Percentiles rank a stretch among this genome's conserved stretches.
Conservation (phyloP, 768 basidiomycete species). For the Collybia mongolica region DNA sequence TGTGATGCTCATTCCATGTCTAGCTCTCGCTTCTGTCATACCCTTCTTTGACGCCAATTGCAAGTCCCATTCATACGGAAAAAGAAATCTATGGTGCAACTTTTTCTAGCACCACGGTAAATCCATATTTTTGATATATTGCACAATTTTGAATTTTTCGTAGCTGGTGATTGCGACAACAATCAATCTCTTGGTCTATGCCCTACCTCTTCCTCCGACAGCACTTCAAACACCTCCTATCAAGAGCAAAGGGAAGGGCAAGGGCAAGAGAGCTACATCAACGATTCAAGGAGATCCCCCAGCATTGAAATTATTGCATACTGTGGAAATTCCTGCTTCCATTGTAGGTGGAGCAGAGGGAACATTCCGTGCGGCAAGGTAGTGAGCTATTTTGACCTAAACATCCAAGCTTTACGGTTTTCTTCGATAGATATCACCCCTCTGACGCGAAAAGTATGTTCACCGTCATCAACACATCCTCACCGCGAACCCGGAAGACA, state of each 20-base stretch:
- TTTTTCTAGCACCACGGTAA: slow-evolving; percentile 67
- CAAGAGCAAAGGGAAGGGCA: slow-evolving; percentile 46
- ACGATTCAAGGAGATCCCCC: slow-evolving; percentile 4
- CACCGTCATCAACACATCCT: slow-evolving; percentile 67
- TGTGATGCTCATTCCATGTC: slow-evolving; percentile 1
- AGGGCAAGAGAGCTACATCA: slow-evolving; percentile 22
- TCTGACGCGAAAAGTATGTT: slow-evolving; percentile 52
- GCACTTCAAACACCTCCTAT: slow-evolving; percentile 16
- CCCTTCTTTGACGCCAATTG: slow-evolving; percentile 52
- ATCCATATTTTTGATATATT: slow-evolving; percentile 14
- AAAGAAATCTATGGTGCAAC: slow-evolving; percentile 88
- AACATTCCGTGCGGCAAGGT: slow-evolving; percentile 67
- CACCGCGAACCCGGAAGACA: slow-evolving; percentile 53
- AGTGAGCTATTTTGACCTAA: neutral
- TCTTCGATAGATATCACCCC: slow-evolving; percentile 53
- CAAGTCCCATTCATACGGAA: slow-evolving; percentile 51
- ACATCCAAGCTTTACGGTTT: neutral
- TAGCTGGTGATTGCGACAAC: slow-evolving; percentile 72
- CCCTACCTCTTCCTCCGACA: slow-evolving; percentile 36
- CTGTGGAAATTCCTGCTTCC: slow-evolving; percentile 53
- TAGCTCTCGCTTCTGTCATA: slow-evolving; percentile 69
- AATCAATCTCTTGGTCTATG: slow-evolving; percentile 60
- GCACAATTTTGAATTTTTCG: neutral
- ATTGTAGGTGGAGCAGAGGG: slow-evolving; percentile 44
- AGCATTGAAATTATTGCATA: slow-evolving; percentile 38